These are phyloP conservation scores for Pseudogymnoascus sp. DNA, from an alignment of 2,329 filamentous ascomycete species.

Conservation along the genomic window DNA sequence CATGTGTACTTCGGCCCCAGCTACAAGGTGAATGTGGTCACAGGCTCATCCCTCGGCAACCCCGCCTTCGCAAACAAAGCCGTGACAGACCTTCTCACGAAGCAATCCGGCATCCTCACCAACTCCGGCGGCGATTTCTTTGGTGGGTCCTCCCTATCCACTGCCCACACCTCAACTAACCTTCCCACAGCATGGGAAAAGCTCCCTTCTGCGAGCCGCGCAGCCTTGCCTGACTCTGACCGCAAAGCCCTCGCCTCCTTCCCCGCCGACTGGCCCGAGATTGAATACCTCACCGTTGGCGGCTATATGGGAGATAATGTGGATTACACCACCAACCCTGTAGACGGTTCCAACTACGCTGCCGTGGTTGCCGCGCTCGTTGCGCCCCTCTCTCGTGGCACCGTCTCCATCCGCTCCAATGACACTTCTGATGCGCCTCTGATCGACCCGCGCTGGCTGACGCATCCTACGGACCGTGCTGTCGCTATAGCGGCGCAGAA, in stretches of 20 bases:
- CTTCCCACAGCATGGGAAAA: not conserved
- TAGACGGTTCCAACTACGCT: constrained; percentile 29
- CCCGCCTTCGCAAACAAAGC: constrained; percentile 1
- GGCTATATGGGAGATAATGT: not conserved
- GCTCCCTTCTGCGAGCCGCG: not conserved
- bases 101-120: not conserved
- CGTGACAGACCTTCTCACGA: constrained; percentile 8
- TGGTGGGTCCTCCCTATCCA: not conserved
- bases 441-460: constrained; percentile 38
- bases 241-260: not conserved
- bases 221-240: not conserved
- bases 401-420: constrained; percentile 32
- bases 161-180: not conserved
- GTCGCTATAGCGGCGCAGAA: constrained; percentile 35
- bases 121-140: not conserved
- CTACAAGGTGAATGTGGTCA: not conserved
- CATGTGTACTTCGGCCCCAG: not conserved
- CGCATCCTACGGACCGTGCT: constrained; percentile 34
- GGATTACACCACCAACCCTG: constrained; percentile 10
- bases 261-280: constrained; percentile 6
- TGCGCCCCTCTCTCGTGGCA: constrained; percentile 36
- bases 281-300: not conserved
- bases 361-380: constrained; percentile 29
- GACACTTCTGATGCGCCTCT: constrained; percentile 29
- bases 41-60: not conserved